Base-by-base conservation (phyloP, 176 grass and related monocot species). In the Olyra latifolia region DNA sequence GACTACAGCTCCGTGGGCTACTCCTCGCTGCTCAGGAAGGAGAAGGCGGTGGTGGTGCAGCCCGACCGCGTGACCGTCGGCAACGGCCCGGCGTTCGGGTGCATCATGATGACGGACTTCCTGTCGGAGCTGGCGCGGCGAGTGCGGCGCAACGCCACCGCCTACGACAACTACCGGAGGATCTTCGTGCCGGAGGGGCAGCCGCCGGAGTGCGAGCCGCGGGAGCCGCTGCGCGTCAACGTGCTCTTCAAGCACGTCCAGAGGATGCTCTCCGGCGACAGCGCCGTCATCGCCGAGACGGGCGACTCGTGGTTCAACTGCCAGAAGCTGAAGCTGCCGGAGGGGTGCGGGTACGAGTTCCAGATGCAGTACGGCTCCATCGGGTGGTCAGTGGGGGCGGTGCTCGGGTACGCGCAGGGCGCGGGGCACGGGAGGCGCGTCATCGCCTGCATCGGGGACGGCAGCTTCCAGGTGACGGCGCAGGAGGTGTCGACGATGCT, bases 231-330 rank as follows among this genome's bases (percentile, higher is more conserved):
- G 72, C 79, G 88, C 6, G 88, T 97, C 1, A 97, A 97, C 63
- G 85, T 93, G 23, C 77, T 97, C 38, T 93, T 97, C 89, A 93
- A 89, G 85, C 90, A 97, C 83, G 67, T 93, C 54, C 93, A 97
- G 76, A 22, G 43, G 14, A 97, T 97, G 93, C 60, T 93, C 14
- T 77, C 59, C 7, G 54, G 67, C 2, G 79, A 79, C 59, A 79
- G 55, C 73, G 90, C 85, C 13, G 88, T 97, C 8, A 89, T 97
- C 45, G 90, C 90, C 0, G 90, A 97, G 72, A 85, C 90, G 0
- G 93, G 93, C 0, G 90, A 97, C 83, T 93, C 90, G 3, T 97
- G 93, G 93, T 93, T 97, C 77, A 97, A 97, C 89, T 93, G 93
- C 80, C 93, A 97, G 88, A 97, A 93, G 80, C 82, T 97, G 4